Percentiles rank a stretch among this genome's conserved stretches.
Conservation (phyloP, 1,139 yeast species). For the Williopsis jadinii region DNA sequence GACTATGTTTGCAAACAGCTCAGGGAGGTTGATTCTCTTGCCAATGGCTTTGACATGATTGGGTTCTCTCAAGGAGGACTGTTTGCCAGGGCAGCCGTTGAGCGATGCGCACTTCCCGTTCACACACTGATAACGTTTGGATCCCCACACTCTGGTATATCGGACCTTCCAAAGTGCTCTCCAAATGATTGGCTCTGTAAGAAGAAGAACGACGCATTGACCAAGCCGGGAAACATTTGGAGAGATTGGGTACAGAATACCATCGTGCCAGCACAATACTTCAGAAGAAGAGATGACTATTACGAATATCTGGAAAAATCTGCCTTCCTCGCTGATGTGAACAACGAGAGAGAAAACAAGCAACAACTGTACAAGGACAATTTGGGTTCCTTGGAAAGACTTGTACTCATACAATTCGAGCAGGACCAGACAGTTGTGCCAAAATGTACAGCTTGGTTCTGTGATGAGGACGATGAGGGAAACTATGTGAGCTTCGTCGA, state of each 20-base stretch:
- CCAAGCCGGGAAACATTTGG: constrained; percentile 49
- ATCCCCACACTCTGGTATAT: constrained; percentile 75
- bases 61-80: constrained; percentile 86
- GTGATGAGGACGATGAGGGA: constrained; percentile 50
- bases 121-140: constrained; percentile 65
- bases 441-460: constrained; percentile 63
- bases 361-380: constrained; percentile 36
- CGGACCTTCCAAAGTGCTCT: constrained; percentile 59
- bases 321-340: constrained; percentile 53
- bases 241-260: constrained; percentile 46
- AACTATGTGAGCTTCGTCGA: constrained; percentile 40
- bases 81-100: constrained; percentile 57
- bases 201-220: constrained; percentile 46
- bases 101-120: constrained; percentile 46
- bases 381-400: constrained; percentile 36
- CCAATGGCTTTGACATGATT: constrained; percentile 59
- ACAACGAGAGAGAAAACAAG: constrained; percentile 44
- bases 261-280: constrained; percentile 71
- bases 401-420: constrained; percentile 54
- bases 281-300: constrained; percentile 40
- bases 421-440: constrained; percentile 68
- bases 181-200: constrained; percentile 57
- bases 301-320: constrained; percentile 45
- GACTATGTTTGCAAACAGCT: constrained; percentile 28
- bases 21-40: constrained; percentile 30